Conservation (phyloP, 352 stramenopile species). For the Pythium brassicae region DNA sequence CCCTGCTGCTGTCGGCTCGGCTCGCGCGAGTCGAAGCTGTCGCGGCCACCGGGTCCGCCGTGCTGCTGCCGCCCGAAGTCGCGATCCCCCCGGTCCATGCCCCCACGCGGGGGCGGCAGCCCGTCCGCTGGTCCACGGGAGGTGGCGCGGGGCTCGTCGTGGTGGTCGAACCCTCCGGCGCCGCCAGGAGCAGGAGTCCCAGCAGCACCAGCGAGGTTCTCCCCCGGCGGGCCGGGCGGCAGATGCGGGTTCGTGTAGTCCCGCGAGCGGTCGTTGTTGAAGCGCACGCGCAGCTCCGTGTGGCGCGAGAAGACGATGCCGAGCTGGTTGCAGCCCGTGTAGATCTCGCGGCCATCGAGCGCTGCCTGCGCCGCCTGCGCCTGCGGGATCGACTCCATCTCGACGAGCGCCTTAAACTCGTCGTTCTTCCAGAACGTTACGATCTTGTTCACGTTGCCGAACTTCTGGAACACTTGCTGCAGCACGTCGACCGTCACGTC, state of each 20-base stretch:
- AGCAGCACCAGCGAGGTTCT: too few relatives aligned
- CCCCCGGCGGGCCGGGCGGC: slow-evolving; percentile 31
- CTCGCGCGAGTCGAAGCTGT: slow-evolving; percentile 6
- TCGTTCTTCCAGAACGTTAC: slow-evolving; percentile 82
- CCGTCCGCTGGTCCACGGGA: neutral
- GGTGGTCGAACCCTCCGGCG: neutral
- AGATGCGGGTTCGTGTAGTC: slow-evolving; percentile 78
- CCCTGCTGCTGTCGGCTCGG: neutral
- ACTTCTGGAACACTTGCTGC: slow-evolving; percentile 83
- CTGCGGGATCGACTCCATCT: slow-evolving; percentile 76
- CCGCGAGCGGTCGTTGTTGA: slow-evolving; percentile 67
- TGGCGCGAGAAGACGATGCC: slow-evolving; percentile 77
- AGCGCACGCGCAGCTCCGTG: slow-evolving; percentile 62
- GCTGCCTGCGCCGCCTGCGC: slow-evolving; percentile 61
- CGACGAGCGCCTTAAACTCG: slow-evolving; percentile 76
- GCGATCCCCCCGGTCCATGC: neutral
- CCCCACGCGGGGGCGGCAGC: neutral
- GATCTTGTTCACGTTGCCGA: slow-evolving; percentile 79
- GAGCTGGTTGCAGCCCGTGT: slow-evolving; percentile 82
- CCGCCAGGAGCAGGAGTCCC: neutral
- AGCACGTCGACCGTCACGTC: slow-evolving; percentile 77
- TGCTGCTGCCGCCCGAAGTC: neutral
- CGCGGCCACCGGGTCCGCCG: neutral
- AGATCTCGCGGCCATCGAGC: slow-evolving; percentile 79
- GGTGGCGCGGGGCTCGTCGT: neutral